Evolutionary conservation across 805 yeast species (phyloP), one percentile per base, ranked within the genome.

Genomic region (Pichia occidentalis): DNA sequence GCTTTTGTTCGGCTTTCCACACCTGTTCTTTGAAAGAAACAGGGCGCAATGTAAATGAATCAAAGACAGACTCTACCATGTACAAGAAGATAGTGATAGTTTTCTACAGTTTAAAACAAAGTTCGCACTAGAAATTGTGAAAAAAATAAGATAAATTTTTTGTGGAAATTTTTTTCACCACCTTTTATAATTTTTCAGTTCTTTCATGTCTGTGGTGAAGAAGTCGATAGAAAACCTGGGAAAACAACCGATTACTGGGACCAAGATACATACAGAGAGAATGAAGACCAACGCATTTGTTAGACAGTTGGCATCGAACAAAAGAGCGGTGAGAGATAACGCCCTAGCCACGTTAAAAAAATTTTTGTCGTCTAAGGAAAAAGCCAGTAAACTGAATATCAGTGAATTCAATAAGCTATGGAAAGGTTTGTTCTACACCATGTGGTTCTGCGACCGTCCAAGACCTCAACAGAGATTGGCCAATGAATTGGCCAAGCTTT

Each of bases 401-500:
- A 53, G 72, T 27, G 92, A 86, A 37, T 67, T 77, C 46, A 83
- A 83, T 48, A 88, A 90, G 57, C 65, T 92, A 43, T 92, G 98
- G 97, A 87, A 85, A 61, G 98, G 97, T n/a, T 68, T 92, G 28
- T 92, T 81, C 61, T 92, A 70, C 56, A 75, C 95, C 9, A 85
- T 92, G 95, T 92, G 98, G 97, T 86, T 82, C 64, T 75, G 94
- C 56, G 98, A 92, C 59, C 75, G 88, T 54, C 95, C 96, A 20
- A 70, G 82, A 51, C 92, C 95, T 18, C 98, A 92, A 61, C 95
- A 87, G 59, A 65, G 79, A 42, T 65, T 92, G 26, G 95, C 95
- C 2, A 72, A 70, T 33, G 77, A 74, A 29, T 64, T 92, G 45
- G 95, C 90, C 34, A 48, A 9, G 59, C 70, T 63, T 19, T 76